Base-by-base conservation (phyloP, 176 grass and related monocot species). In the Oryza rufipogon region DNA sequence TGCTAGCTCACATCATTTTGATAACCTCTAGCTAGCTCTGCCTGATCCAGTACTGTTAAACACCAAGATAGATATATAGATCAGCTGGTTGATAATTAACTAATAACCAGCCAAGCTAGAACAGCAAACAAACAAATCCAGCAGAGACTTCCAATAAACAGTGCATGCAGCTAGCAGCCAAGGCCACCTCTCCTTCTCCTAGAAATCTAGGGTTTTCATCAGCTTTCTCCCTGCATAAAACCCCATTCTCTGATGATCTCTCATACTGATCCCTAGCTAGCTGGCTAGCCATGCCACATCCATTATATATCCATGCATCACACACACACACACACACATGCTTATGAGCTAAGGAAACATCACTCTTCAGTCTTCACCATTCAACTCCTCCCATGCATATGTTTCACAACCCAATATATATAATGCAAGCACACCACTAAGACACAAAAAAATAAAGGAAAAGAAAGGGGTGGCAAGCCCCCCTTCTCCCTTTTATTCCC, bases 371-470 rank as follows among this genome's bases (percentile, higher is more conserved):
- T 70, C 45, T 2, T 74, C 83, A 71, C n/a, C 71, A 46, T 88
- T 32, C 15, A 4, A 26, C 20, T 38, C 46, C 60, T 76, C 63
- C 90, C 88, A 68, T 75, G 20, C 58, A 63, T 63, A 90, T 88
- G 87, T 88, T 85, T 83, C 91, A 93, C 88, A 91, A 91, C 83
- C 83, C 75, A 83, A 91, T 80, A 91, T 91, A 85, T 90, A 72
- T 85, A 90, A 78, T 81, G 78, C 74, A 81, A 73, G 32, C 64
- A 22, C 86, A 80, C 82, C 91, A 88, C 89, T 89, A 85, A 88
- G 68, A 81, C 80, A 22, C 73, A 36, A 85, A 75, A 89, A 68
- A 64, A 14, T 83, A 41, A 73, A 71, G 48, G 7, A 51, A 51
- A 13, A 82, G 23, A 66, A 41, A 22, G 73, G 56, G 54, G 17